phyloP scores from a whole-genome alignment of 352 stramenopile genomes.

The Phytophthora aleatoria region DNA sequence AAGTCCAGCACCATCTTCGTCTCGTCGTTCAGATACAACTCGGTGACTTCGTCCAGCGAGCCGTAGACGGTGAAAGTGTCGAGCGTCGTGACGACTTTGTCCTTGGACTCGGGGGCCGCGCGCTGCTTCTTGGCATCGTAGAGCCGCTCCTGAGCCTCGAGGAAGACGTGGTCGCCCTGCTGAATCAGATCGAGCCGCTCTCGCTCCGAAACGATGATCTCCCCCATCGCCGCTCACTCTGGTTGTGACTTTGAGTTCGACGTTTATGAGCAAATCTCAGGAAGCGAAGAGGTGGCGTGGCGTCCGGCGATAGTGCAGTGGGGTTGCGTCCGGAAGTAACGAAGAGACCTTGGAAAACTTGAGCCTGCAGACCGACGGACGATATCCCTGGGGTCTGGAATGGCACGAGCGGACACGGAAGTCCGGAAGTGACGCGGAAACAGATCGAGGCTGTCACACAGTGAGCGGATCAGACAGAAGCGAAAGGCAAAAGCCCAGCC shows the following conservation, averaged over 20 bases:
- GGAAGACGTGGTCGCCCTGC: slow-evolving; percentile 49
- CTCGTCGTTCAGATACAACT: slow-evolving; percentile 64
- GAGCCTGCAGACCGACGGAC: slow-evolving; percentile 14
- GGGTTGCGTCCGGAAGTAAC: slow-evolving; percentile 5
- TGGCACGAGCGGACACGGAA: slow-evolving; percentile 16
- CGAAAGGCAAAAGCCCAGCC: slow-evolving; percentile 14
- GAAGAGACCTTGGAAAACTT: slow-evolving; percentile 7
- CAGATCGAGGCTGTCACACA: slow-evolving; percentile 14
- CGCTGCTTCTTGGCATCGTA: slow-evolving; percentile 32
- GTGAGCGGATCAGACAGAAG: neutral
- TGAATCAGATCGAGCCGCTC: slow-evolving; percentile 50
- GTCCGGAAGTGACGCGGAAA: slow-evolving; percentile 12
- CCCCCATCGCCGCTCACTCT: slow-evolving; percentile 18
- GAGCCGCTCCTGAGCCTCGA: slow-evolving; percentile 45
- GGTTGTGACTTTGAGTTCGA: slow-evolving; percentile 8
- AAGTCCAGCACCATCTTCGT: slow-evolving; percentile 81
- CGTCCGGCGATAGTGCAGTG: slow-evolving; percentile 7
- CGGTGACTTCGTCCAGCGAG: slow-evolving; percentile 67
- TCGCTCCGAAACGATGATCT: slow-evolving; percentile 39
- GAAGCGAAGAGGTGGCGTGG: slow-evolving; percentile 14
- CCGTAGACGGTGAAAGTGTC: slow-evolving; percentile 63
- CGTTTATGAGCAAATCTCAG: slow-evolving; percentile 21
- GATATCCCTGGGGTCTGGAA: slow-evolving; percentile 6
- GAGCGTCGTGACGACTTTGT: slow-evolving; percentile 55
- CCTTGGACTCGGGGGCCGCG: slow-evolving; percentile 20